phyloP scores from a whole-genome alignment of 2,329 filamentous ascomycete species.

The Orbilia brochopaga region DNA sequence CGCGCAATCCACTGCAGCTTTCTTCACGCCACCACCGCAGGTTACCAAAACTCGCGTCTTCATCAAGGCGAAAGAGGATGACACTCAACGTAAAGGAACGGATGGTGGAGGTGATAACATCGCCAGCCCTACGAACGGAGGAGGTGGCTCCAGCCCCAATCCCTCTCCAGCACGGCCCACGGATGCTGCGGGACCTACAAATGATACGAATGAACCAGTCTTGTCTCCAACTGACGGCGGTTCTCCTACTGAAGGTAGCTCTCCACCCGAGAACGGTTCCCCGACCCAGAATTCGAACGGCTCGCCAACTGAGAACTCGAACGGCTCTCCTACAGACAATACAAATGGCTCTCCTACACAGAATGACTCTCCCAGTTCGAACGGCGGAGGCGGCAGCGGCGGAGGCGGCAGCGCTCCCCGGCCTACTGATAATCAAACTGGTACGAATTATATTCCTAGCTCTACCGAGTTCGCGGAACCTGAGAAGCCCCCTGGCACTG shows the following conservation, averaged over 20 bases:
- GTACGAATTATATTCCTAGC: slow-evolving; percentile 27
- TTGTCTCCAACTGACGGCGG: not conserved
- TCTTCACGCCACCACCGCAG: slow-evolving; percentile 11
- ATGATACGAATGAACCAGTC: not conserved
- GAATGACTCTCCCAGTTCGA: slow-evolving; percentile 4
- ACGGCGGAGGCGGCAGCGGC: slow-evolving; percentile 7
- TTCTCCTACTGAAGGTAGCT: not conserved
- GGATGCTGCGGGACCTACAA: not conserved
- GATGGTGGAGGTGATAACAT: slow-evolving; percentile 7
- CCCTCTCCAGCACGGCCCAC: slow-evolving; percentile 2
- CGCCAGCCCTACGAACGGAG: not conserved
- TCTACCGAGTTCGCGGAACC: slow-evolving; percentile 35
- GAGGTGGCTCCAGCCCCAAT: not conserved
- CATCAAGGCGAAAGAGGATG: slow-evolving; percentile 38
- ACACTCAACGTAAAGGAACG: slow-evolving; percentile 31
- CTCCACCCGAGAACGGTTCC: slow-evolving; percentile 8
- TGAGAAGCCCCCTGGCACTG: slow-evolving; percentile 27
- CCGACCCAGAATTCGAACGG: slow-evolving; percentile 1
- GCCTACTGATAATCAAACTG: slow-evolving; percentile 24
- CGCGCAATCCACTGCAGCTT: not conserved
- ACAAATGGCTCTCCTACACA: slow-evolving; percentile 4
- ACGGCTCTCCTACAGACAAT: too few relatives aligned
- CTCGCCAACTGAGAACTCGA: slow-evolving; percentile 6
- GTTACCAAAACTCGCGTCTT: slow-evolving; percentile 43
- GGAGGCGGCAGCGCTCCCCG: slow-evolving; percentile 15